Conservation (phyloP, 2,329 filamentous ascomycete genomes). For the Sclerotinia borealis region DNA sequence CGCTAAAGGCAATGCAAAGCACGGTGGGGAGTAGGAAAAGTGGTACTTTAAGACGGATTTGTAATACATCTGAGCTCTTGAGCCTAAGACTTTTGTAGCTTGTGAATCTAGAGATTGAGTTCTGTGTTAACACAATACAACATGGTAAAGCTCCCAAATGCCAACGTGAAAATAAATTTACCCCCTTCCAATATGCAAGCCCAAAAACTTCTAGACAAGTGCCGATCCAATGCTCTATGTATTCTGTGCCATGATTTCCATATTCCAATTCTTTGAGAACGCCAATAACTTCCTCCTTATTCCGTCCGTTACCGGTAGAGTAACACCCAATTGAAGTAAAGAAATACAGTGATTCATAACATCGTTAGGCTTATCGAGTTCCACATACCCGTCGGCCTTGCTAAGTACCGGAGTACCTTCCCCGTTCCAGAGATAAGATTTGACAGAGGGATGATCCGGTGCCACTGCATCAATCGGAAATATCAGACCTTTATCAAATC, state of each 20-base stretch:
- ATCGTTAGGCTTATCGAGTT: conserved; percentile 42
- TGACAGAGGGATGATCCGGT: conserved; percentile 45
- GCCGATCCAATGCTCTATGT: conserved; percentile 16
- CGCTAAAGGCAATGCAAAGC: neutral
- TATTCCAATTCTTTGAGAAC: conserved; percentile 31
- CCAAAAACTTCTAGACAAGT: conserved; percentile 36
- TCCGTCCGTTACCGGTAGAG: conserved; percentile 48
- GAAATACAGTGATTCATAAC: conserved; percentile 47
- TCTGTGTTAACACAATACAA: neutral
- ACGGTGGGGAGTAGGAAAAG: neutral
- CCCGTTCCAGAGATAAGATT: conserved; percentile 46
- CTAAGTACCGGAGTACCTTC: conserved; percentile 48
- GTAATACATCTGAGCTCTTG: neutral
- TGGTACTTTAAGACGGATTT: neutral
- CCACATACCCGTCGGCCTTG: conserved; percentile 40
- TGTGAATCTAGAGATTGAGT: neutral
- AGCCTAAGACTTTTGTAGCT: neutral
- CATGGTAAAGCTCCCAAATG: neutral
- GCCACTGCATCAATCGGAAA: conserved; percentile 46
- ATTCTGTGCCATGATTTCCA: conserved; percentile 17
- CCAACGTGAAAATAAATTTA: neutral
- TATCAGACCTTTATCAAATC: conserved; percentile 33
- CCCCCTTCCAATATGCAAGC: neutral
- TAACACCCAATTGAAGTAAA: conserved; percentile 45
- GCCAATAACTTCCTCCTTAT: conserved; percentile 47